Evolutionary conservation across 495 filamentous ascomycete species (phyloP), one percentile per base, ranked within the genome.

Genomic region (Tuber magnatum): DNA sequence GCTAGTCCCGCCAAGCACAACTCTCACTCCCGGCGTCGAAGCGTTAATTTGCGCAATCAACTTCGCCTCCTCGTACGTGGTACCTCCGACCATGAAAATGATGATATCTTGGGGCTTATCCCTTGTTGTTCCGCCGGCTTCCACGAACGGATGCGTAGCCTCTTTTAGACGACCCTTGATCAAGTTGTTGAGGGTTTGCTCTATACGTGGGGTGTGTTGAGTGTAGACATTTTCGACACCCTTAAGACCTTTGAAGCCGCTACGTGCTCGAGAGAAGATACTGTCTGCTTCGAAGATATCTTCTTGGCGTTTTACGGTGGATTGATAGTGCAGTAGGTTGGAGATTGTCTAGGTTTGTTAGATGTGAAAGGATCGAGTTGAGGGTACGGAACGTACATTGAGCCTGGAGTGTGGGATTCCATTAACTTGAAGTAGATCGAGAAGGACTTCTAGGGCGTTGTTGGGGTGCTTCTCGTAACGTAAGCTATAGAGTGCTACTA

Each of bases 141-240:
- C 95, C 0, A 97, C 87, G 83, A 97, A 98, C 0, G 95, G 95
- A 80, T 97, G 97, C 71, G 93, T 90, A 72, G 92, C 87, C 80
- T 94, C 92, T 77, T 89, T 90, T 70, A 99, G 84, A 74, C 92
- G 89, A 18, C 94, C 95, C 80, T 97, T 97, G 85, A 97, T 93
- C 24, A 98, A 85, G 78, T 95, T 94, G 81, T 97, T 93, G 16
- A 99, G 85, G 1, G 93, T 97, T 16, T 88, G 88, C 83, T 97
- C 94, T 69, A 99, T 83, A 68, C 92, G 87, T 0, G 95, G 94
- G 3, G 94, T 95, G 84, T 99, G 95, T 83, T 98, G 96, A 0
- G 95, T 99, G 83, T 98, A 99, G 35, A 99, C 95, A 79, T 99
- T 99, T 83, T 99, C 95, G 6, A 98, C 94, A 22, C 95, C 95